A percentile compares a stretch with the other conserved stretches of the same genome.
These are phyloP conservation scores for Oemleria cerasiformis DNA, from an alignment of 306 rosid species.

Conservation along the genomic window DNA sequence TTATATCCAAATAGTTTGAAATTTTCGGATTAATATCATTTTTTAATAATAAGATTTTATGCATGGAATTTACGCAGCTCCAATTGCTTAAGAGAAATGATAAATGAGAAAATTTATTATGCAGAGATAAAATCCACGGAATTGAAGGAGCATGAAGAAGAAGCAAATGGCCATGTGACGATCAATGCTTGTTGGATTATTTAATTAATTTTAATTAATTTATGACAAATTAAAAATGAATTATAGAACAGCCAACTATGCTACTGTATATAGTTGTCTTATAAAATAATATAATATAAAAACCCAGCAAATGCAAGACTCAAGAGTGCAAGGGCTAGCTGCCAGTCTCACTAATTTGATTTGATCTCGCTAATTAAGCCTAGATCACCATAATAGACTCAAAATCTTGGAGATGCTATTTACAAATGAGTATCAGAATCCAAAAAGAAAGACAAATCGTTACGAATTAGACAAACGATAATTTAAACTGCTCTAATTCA, in stretches of 20 bases:
- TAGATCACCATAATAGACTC: not conserved
- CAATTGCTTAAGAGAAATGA: not conserved
- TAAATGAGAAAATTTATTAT: not conserved
- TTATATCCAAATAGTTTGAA: no score
- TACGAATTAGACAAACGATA: not conserved
- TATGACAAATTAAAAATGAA: not conserved
- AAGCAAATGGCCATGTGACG: constrained; percentile 15
- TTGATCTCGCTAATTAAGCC: not conserved
- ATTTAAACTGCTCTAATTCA: not conserved
- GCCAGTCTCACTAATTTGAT: not conserved
- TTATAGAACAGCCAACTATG: constrained; percentile 2
- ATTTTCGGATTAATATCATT: no score
- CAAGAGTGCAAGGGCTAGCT: not conserved
- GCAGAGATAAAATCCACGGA: not conserved
- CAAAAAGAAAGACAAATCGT: not conserved
- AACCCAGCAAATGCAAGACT: not conserved
- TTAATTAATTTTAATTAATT: not conserved
- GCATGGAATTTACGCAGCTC: no score
- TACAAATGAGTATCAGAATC: not conserved
- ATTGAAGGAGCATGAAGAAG: not conserved
- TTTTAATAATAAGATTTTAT: no score
- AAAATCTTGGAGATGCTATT: not conserved
- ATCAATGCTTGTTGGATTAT: constrained; percentile 3
- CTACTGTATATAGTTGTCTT: not conserved
- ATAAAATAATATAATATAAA: not conserved